phyloP scores from a whole-genome alignment of 2,329 filamentous ascomycete genomes.

The Phaeoacremonium minimum region DNA sequence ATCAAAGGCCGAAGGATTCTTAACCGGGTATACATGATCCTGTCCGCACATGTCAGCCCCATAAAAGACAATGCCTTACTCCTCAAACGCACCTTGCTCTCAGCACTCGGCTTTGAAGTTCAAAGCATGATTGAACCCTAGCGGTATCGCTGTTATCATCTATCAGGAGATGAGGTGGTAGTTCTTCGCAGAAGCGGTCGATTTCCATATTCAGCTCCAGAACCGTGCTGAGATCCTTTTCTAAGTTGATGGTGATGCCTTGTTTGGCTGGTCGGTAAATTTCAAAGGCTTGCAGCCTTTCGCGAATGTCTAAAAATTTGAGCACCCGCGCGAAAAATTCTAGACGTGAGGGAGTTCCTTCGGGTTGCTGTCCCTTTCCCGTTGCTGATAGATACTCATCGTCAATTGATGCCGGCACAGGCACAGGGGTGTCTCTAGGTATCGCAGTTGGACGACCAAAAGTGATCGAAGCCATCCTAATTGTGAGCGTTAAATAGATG shows the following conservation, averaged over 20 bases:
- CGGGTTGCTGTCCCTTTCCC: conserved; percentile 16
- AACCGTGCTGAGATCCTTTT: background rate
- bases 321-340: conserved; percentile 13
- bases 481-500: background rate
- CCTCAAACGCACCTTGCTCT: background rate
- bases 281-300: conserved; percentile 3
- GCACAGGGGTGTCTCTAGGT: conserved; percentile 6
- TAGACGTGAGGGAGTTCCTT: conserved; percentile 13
- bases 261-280: background rate
- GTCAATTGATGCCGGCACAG: conserved; percentile 18
- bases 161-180: conserved; percentile 7
- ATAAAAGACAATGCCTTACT: background rate
- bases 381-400: conserved; percentile 19
- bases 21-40: conserved; percentile 5
- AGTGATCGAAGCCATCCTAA: conserved; percentile 16
- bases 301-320: conserved; percentile 11
- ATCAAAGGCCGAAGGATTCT: conserved; percentile 9
- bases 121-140: too few species aligned
- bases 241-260: background rate
- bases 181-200: conserved; percentile 6
- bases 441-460: conserved; percentile 20
- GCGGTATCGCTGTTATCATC: too few species aligned
- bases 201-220: conserved; percentile 5
- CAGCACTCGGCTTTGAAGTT: conserved; percentile 4
- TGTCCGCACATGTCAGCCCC: too few species aligned